Conservation (phyloP, 495 filamentous ascomycete genomes). For the Hypoxylon crocopeplum region DNA sequence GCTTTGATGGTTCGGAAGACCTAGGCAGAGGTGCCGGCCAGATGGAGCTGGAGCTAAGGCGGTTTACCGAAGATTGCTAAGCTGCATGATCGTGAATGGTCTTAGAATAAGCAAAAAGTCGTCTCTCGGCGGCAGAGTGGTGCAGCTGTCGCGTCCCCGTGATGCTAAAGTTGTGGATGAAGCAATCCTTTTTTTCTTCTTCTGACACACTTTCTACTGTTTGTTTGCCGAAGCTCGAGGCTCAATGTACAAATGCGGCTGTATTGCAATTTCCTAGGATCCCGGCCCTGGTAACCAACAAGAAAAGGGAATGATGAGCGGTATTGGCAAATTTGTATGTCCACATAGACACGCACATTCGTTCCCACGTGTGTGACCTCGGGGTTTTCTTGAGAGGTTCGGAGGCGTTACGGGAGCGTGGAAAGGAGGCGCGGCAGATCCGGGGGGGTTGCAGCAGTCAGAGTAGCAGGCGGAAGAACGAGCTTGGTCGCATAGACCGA, state of each 20-base stretch:
- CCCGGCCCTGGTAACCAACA: constrained; percentile 31
- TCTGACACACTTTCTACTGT: constrained; percentile 9
- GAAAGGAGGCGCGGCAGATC: constrained; percentile 32
- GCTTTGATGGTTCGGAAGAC: constrained; percentile 29
- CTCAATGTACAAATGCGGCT: constrained; percentile 21
- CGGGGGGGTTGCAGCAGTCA: constrained; percentile 25
- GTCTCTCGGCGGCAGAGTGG: constrained; percentile 18
- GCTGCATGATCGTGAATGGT: constrained; percentile 43
- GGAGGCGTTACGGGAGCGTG: constrained; percentile 29
- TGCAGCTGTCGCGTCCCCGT: constrained; percentile 25
- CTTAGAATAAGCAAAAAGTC: constrained; percentile 26
- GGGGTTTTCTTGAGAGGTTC: constrained; percentile 27
- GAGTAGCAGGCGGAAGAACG: constrained; percentile 23
- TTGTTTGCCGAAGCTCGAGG: constrained; percentile 9
- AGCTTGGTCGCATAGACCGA: constrained; percentile 33
- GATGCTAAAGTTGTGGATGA: constrained; percentile 17
- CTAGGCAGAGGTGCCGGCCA: constrained; percentile 38
- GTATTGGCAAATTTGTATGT: constrained; percentile 32
- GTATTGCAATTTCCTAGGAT: constrained; percentile 24
- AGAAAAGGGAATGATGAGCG: constrained; percentile 31
- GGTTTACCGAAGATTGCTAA: constrained; percentile 42
- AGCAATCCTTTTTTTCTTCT: constrained; percentile 13
- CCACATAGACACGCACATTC: constrained; percentile 28
- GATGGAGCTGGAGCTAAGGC: constrained; percentile 43
- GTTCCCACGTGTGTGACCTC: constrained; percentile 36